Evolutionary conservation across 2,329 filamentous ascomycete species (phyloP).

Genomic region (Didymella segeticola): DNA sequence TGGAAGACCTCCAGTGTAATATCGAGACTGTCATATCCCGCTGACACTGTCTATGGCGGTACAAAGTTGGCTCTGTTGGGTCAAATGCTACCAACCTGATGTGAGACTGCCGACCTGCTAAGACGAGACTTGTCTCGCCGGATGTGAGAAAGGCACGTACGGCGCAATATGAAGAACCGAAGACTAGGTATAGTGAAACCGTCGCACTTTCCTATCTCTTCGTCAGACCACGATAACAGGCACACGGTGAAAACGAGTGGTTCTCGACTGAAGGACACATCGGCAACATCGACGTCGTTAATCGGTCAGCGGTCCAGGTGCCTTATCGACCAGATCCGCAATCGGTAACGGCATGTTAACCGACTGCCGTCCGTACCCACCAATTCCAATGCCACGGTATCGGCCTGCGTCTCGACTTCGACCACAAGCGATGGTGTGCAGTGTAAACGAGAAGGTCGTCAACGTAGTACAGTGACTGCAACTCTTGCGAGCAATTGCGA

Average conservation of each 20-base stretch:
- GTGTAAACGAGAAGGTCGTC: not conserved
- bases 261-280: not conserved
- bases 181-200: not conserved
- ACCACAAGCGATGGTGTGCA: not conserved
- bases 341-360: slow-evolving; percentile 13
- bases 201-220: not conserved
- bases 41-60: not conserved
- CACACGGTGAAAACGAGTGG: not conserved
- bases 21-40: too few species aligned
- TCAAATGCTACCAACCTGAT: not conserved
- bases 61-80: not conserved
- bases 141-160: not conserved
- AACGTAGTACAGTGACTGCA: slow-evolving; percentile 5
- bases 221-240: not conserved
- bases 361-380: slow-evolving; percentile 14
- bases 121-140: slow-evolving; percentile 2
- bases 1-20: not conserved
- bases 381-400: slow-evolving; percentile 3
- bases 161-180: slow-evolving; percentile 5
- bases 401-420: slow-evolving; percentile 14
- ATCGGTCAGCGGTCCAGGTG: slow-evolving; percentile 4
- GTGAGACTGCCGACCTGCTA: not conserved
- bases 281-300: not conserved
- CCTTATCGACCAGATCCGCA: slow-evolving; percentile 6
- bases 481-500: not conserved